Conservation (phyloP, 2,329 filamentous ascomycete species). For the Chaetomiaceae sp. region DNA sequence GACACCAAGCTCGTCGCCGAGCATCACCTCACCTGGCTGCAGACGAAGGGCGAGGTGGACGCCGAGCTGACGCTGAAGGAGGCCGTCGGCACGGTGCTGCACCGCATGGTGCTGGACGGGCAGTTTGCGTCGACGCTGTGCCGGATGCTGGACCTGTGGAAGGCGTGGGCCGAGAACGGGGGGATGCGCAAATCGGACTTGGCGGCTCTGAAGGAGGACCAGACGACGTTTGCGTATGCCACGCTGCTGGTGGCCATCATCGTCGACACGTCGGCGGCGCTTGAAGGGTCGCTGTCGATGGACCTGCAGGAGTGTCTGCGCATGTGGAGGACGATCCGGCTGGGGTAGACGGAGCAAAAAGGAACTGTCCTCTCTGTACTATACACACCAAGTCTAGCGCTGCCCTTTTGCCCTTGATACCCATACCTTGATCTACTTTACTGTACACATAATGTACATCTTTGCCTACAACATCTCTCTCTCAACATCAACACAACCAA, state of each 20-base stretch:
- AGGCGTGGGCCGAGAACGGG: slow-evolving; percentile 50
- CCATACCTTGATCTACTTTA: no score
- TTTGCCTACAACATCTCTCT: background rate
- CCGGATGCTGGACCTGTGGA: slow-evolving; percentile 47
- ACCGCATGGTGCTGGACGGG: slow-evolving; percentile 49
- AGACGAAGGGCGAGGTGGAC: slow-evolving; percentile 24
- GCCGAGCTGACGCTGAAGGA: slow-evolving; percentile 33
- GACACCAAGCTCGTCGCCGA: slow-evolving; percentile 43
- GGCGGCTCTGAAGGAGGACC: slow-evolving; percentile 34
- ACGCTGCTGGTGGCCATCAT: slow-evolving; percentile 45
- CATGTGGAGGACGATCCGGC: slow-evolving; percentile 49
- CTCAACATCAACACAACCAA: background rate
- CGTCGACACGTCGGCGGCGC: slow-evolving; percentile 39
- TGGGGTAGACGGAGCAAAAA: slow-evolving; percentile 36
- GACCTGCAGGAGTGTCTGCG: slow-evolving; percentile 52
- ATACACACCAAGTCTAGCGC: background rate
- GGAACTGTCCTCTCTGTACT: background rate
- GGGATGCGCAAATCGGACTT: slow-evolving; percentile 48
- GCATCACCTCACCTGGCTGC: slow-evolving; percentile 43
- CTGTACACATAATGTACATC: background rate
- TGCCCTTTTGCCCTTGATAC: no score
- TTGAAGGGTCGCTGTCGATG: slow-evolving; percentile 45
- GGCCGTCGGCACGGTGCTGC: slow-evolving; percentile 42
- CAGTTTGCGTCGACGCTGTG: slow-evolving; percentile 39
- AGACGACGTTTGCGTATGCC: slow-evolving; percentile 43